These are phyloP conservation scores for Phytophthora idaei DNA, from an alignment of 352 stramenopile species.

Conservation along the genomic window DNA sequence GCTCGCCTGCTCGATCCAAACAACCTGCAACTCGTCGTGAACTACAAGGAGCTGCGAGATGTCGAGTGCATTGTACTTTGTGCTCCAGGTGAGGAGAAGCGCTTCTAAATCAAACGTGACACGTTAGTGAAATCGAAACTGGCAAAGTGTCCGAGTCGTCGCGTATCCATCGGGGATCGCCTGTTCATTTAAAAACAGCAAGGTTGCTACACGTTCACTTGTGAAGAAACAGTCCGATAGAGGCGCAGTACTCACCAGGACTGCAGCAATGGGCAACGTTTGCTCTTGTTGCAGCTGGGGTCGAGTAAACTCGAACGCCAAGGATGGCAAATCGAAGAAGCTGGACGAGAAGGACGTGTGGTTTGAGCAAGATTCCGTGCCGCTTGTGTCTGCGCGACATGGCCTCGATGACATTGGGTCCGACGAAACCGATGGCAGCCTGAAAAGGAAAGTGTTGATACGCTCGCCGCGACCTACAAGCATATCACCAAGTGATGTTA, in stretches of 20 bases:
- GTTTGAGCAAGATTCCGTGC: constrained; percentile 71
- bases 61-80: constrained; percentile 80
- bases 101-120: constrained; percentile 26
- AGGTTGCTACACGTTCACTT: not conserved
- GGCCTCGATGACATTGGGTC: constrained; percentile 39
- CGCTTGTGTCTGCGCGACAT: constrained; percentile 57
- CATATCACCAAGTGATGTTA: constrained; percentile 9
- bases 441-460: constrained; percentile 68
- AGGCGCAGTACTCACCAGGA: not conserved
- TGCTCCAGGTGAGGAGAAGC: constrained; percentile 63
- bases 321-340: constrained; percentile 17
- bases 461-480: constrained; percentile 39
- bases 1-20: constrained; percentile 66
- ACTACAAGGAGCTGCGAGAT: constrained; percentile 78
- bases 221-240: not conserved
- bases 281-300: constrained; percentile 35
- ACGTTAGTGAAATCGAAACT: constrained; percentile 11
- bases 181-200: constrained; percentile 6
- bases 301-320: constrained; percentile 7
- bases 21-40: constrained; percentile 75
- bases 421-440: constrained; percentile 36
- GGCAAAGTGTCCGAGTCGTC: constrained; percentile 25
- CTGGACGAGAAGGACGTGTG: constrained; percentile 44
- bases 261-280: constrained; percentile 33
- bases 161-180: constrained; percentile 26